phyloP scores from a whole-genome alignment of 331 rosid genomes.

The Telfairia occidentalis region DNA sequence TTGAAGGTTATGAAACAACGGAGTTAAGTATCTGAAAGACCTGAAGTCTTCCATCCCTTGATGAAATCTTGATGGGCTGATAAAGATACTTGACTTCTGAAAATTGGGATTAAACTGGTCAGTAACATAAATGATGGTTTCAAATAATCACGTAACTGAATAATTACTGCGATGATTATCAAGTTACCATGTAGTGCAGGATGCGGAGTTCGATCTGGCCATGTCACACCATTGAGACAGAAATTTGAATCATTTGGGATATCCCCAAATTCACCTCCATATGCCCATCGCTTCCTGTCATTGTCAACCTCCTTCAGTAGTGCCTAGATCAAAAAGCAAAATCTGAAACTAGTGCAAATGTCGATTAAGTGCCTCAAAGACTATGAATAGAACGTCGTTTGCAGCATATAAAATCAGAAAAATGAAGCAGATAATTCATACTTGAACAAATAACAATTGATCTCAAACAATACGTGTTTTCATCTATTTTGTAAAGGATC shows the following conservation, averaged over 20 bases:
- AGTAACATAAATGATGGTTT: not conserved
- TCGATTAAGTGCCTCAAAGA: not conserved
- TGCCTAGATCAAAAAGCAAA: slow-evolving; percentile 33
- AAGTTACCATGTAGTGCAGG: slow-evolving; percentile 77
- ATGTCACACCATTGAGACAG: slow-evolving; percentile 73
- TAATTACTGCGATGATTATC: not conserved
- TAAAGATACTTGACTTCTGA: slow-evolving; percentile 79
- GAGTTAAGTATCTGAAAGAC: slow-evolving; percentile 21
- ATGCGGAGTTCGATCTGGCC: slow-evolving; percentile 92
- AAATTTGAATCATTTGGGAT: slow-evolving; percentile 74
- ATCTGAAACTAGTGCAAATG: not conserved
- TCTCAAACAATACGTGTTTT: not conserved
- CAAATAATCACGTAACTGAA: not conserved
- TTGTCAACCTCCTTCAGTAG: slow-evolving; percentile 41
- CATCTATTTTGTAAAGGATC: not conserved
- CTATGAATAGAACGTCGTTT: not conserved
- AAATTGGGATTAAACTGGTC: slow-evolving; percentile 19
- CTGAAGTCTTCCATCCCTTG: slow-evolving; percentile 43
- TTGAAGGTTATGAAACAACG: slow-evolving; percentile 8
- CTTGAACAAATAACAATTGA: not conserved
- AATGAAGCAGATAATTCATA: not conserved
- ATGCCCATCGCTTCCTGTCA: slow-evolving; percentile 77
- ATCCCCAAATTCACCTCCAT: slow-evolving; percentile 97
- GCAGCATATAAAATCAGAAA: not conserved
- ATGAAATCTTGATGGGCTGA: slow-evolving; percentile 76